Conservation (phyloP, 305 asterid species). For the Fraxinus baroniana region DNA sequence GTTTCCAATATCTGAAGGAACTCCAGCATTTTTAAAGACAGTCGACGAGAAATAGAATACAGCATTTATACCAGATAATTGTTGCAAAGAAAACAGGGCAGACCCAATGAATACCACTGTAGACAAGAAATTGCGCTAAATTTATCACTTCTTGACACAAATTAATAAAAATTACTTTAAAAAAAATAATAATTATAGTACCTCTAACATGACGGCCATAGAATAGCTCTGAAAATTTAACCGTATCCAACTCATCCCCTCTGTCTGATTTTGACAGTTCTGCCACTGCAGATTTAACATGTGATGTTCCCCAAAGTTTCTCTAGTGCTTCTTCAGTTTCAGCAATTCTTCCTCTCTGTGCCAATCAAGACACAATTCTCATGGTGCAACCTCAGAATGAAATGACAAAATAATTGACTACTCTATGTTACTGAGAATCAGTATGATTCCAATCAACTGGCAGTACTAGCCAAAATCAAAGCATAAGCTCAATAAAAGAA, state of each 20-base stretch:
- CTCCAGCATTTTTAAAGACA: constrained; percentile 80
- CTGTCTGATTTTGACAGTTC: constrained; percentile 68
- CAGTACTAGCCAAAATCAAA: constrained; percentile 12
- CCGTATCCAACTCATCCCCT: constrained; percentile 59
- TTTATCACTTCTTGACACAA: constrained; percentile 8
- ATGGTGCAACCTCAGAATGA: constrained; percentile 2
- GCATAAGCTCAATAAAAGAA: neutral
- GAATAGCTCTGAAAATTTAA: constrained; percentile 66
- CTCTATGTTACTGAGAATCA: neutral
- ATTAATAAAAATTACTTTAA: constrained; percentile 10
- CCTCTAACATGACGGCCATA: constrained; percentile 73
- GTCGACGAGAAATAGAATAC: constrained; percentile 93
- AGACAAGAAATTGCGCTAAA: constrained; percentile 21
- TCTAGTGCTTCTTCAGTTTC: constrained; percentile 79
- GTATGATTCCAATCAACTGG: constrained; percentile 11
- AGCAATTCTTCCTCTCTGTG: constrained; percentile 67
- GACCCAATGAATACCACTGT: constrained; percentile 89
- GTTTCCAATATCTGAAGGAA: constrained; percentile 79
- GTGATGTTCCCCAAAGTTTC: constrained; percentile 76
- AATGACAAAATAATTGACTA: neutral
- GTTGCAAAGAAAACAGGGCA: constrained; percentile 78
- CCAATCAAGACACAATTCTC: constrained; percentile 18
- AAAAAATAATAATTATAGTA: constrained; percentile 12
- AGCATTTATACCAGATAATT: constrained; percentile 93
- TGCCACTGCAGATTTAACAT: constrained; percentile 70